A percentile compares a stretch with the other conserved stretches of the same genome.
Evolutionary conservation across 2,329 filamentous ascomycete genomes (phyloP).

Genomic region (Balansia obtecta): DNA sequence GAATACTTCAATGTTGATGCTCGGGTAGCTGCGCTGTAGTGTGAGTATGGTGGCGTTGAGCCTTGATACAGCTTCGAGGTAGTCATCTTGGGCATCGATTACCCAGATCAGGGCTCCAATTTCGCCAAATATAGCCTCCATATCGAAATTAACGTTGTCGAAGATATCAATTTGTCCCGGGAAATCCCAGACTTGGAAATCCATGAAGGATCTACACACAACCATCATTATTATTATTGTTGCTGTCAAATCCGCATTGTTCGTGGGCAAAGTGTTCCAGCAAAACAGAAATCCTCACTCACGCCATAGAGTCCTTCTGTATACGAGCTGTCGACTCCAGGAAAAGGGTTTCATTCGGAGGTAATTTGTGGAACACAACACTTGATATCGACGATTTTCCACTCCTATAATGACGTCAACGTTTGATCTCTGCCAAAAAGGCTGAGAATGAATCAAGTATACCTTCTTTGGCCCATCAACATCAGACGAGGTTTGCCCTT

Average conservation of each 20-base stretch:
- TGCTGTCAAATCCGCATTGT: slow-evolving; percentile 5
- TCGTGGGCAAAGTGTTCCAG: slow-evolving; percentile 8
- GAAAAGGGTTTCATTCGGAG: slow-evolving; percentile 89
- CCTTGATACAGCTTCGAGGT: slow-evolving; percentile 77
- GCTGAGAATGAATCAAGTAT: slow-evolving; percentile 15
- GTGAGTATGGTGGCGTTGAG: slow-evolving; percentile 84
- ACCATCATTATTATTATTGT: background rate
- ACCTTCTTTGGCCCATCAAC: slow-evolving; percentile 94
- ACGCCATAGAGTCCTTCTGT: slow-evolving; percentile 93
- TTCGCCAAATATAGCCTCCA: slow-evolving; percentile 86
- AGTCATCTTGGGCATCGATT: slow-evolving; percentile 96
- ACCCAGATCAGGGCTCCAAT: slow-evolving; percentile 96
- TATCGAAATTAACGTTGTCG: slow-evolving; percentile 77
- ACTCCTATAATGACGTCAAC: slow-evolving; percentile 45
- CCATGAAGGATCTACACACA: slow-evolving; percentile 77
- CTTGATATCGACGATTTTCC: slow-evolving; percentile 98
- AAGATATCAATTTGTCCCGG: slow-evolving; percentile 87
- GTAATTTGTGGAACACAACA: slow-evolving; percentile 97
- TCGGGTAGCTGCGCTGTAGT: slow-evolving; percentile 76
- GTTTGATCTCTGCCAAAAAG: background rate
- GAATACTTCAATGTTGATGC: slow-evolving; percentile 96
- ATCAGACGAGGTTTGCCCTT: slow-evolving; percentile 74
- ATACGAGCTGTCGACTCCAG: slow-evolving; percentile 90
- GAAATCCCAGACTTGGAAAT: slow-evolving; percentile 97
- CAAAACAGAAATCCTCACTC: slow-evolving; percentile 24